Evolutionary conservation across 2,329 filamentous ascomycete species (phyloP).

Genomic region (Thyridium curvatum): DNA sequence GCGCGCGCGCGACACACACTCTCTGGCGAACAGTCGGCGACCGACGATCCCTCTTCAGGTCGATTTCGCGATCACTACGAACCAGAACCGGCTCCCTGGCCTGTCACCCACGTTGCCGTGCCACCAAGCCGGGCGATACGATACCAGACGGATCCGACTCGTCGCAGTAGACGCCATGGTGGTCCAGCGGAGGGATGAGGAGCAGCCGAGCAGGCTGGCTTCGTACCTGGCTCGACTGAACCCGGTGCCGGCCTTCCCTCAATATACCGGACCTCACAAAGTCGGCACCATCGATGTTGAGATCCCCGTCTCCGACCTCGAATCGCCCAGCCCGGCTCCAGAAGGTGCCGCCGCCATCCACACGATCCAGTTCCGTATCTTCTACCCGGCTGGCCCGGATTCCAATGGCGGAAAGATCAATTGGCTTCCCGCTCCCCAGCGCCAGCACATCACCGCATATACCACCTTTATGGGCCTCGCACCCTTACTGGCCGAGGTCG

Average conservation of each 20-base stretch:
- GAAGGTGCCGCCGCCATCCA: constrained; percentile 51
- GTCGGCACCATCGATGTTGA: constrained; percentile 79
- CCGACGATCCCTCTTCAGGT: too few relatives aligned
- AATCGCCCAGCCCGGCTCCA: constrained; percentile 46
- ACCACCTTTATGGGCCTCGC: constrained; percentile 68
- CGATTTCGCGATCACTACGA: too few relatives aligned
- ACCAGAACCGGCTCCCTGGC: too few relatives aligned
- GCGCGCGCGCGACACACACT: too few relatives aligned
- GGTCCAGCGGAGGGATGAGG: neutral
- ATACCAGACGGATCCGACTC: too few relatives aligned
- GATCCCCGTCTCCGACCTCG: constrained; percentile 58
- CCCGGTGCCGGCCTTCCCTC: constrained; percentile 65
- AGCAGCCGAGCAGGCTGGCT: constrained; percentile 27
- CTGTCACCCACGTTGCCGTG: too few relatives aligned
- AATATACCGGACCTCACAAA: constrained; percentile 70
- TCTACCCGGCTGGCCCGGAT: constrained; percentile 62
- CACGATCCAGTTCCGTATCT: constrained; percentile 76
- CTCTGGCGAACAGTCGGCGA: too few relatives aligned
- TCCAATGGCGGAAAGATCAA: constrained; percentile 53
- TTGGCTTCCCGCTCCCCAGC: constrained; percentile 75
- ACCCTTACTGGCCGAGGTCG: constrained; percentile 46
- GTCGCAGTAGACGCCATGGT: neutral
- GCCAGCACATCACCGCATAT: constrained; percentile 68
- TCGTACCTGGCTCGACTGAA: constrained; percentile 51
- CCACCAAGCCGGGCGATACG: too few relatives aligned